Conservation (phyloP, 1,284 basidiomycete genomes). For the Ustilago nuda region DNA sequence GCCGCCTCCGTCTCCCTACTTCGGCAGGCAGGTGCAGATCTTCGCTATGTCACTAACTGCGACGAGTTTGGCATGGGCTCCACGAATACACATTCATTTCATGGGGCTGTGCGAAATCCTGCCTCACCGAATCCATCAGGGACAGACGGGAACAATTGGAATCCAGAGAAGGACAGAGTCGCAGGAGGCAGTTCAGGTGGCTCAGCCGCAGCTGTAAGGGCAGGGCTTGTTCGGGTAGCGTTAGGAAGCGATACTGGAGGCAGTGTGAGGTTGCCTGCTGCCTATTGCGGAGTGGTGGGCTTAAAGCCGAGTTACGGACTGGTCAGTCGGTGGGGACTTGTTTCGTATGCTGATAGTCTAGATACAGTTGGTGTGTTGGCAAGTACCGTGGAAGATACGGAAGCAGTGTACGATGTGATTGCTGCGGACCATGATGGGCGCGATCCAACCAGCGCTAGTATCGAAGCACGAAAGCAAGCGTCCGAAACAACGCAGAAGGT, state of each 20-base stretch:
- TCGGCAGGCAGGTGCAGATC: slow-evolving; percentile 76
- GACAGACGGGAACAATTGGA: slow-evolving; percentile 8
- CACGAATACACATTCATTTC: slow-evolving; percentile 56
- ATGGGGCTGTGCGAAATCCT: slow-evolving; percentile 62
- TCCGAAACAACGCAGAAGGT: slow-evolving; percentile 5
- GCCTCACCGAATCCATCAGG: slow-evolving; percentile 9
- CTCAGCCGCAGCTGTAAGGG: slow-evolving; percentile 62
- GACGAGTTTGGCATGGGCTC: slow-evolving; percentile 98
- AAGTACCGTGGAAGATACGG: slow-evolving; percentile 73
- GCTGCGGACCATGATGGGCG: slow-evolving; percentile 76
- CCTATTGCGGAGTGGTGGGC: slow-evolving; percentile 91
- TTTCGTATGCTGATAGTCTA: slow-evolving; percentile 92
- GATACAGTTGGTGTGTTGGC: slow-evolving; percentile 92
- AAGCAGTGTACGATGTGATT: slow-evolving; percentile 77
- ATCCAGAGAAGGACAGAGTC: slow-evolving; percentile 73
- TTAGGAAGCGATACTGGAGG: slow-evolving; percentile 96
- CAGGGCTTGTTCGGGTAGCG: slow-evolving; percentile 71
- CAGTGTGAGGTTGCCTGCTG: slow-evolving; percentile 89
- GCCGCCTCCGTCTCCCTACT: slow-evolving; percentile 84
- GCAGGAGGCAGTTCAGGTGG: slow-evolving; percentile 71
- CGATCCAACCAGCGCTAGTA: slow-evolving; percentile 82
- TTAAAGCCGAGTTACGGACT: slow-evolving; percentile 95
- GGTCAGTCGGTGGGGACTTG: slow-evolving; percentile 87
- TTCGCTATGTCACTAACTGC: slow-evolving; percentile 91
- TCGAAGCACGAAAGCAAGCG: slow-evolving; percentile 29